Percentiles rank a stretch among this genome's conserved stretches.
These are phyloP conservation scores for Babesia sp. DNA, from an alignment of 169 alveolate genomes.

Conservation along the genomic window DNA sequence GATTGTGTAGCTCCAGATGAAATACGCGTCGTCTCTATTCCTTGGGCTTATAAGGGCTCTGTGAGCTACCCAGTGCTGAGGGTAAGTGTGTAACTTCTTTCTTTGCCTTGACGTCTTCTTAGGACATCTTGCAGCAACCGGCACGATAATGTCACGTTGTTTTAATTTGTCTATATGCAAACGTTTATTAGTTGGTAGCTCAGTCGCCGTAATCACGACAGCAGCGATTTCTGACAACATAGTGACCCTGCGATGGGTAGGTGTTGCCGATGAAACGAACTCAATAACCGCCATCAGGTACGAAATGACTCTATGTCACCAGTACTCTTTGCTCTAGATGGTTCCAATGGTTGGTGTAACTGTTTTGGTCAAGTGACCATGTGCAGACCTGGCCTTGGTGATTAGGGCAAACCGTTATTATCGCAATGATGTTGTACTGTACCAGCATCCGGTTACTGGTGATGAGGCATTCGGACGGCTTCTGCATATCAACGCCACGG, in stretches of 20 bases:
- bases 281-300: constrained; percentile 19
- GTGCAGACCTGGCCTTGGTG: constrained; percentile 55
- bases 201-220: constrained; percentile 21
- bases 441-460: constrained; percentile 52
- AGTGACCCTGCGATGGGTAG: constrained; percentile 57
- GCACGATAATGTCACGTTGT: constrained; percentile 14
- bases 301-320: constrained; percentile 52
- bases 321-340: constrained; percentile 16
- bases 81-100: constrained; percentile 26
- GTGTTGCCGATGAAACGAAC: background rate
- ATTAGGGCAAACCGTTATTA: constrained; percentile 46
- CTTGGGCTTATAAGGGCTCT: constrained; percentile 68
- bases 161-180: constrained; percentile 6
- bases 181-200: background rate
- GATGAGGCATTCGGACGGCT: constrained; percentile 57
- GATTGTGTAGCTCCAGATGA: constrained; percentile 63
- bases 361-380: background rate
- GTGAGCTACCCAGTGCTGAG: constrained; percentile 58
- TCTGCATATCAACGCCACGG: constrained; percentile 19
- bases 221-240: constrained; percentile 42
- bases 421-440: constrained; percentile 59
- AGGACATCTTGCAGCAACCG: constrained; percentile 5
- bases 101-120: background rate
- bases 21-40: constrained; percentile 55
- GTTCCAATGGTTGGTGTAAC: constrained; percentile 18